A percentile compares a stretch with the other conserved stretches of the same genome.
Conservation (phyloP, 257 asterid genomes). For the Prunella vulgaris region DNA sequence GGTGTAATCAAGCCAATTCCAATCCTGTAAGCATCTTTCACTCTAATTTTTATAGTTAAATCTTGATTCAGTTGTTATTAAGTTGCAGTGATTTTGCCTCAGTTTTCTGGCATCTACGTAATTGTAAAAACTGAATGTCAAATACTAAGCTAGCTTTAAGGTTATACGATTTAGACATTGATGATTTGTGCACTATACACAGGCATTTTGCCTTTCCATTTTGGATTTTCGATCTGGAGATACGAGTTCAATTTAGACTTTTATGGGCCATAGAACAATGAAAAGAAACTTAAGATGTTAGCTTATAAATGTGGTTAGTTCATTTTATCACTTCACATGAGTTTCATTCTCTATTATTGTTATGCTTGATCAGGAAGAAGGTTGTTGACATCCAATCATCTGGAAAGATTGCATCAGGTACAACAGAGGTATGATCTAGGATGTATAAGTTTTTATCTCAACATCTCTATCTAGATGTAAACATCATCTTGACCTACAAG, state of each 20-base stretch:
- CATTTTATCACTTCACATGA: neutral
- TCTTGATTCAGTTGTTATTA: neutral
- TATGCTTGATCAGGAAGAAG: slow-evolving; percentile 43
- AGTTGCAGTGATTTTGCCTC: neutral
- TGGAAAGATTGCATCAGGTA: slow-evolving; percentile 66
- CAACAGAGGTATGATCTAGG: slow-evolving; percentile 55
- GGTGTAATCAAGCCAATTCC: slow-evolving; percentile 76
- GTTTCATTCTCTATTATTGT: neutral
- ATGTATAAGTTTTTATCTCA: neutral
- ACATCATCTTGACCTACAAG: neutral
- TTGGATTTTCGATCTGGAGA: neutral
- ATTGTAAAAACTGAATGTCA: neutral
- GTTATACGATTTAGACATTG: slow-evolving; percentile 7
- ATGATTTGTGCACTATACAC: too few species aligned
- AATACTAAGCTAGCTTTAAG: neutral
- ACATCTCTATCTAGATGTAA: neutral
- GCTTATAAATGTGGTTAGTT: neutral
- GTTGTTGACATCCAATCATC: slow-evolving; percentile 48
- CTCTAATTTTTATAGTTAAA: neutral
- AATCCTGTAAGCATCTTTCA: slow-evolving; percentile 47
- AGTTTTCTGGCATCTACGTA: neutral
- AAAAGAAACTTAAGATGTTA: neutral
- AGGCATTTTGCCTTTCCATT: neutral
- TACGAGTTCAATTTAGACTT: neutral
- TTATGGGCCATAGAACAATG: neutral